Evolutionary conservation across 495 filamentous ascomycete genomes (phyloP).

Genomic region (Neurospora sp.): DNA sequence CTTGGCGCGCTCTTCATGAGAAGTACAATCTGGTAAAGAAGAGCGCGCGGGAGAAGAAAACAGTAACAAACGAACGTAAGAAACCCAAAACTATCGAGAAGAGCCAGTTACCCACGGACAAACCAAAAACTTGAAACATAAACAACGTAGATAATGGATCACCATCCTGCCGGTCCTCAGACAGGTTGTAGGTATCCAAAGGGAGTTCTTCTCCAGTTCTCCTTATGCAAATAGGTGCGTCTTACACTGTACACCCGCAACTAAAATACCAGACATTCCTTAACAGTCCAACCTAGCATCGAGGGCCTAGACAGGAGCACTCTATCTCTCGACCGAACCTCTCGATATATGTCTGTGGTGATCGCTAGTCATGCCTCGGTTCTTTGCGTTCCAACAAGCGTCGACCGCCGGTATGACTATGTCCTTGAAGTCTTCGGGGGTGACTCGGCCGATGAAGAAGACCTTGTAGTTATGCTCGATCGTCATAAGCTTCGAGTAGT

Average conservation of each 20-base stretch:
- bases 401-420: constrained; percentile 32
- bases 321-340: neutral
- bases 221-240: neutral
- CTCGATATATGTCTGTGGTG: neutral
- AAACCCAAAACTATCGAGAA: neutral
- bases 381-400: constrained; percentile 35
- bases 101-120: neutral
- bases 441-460: constrained; percentile 34
- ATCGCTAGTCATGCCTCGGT: constrained; percentile 6
- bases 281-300: neutral
- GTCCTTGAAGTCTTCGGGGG: constrained; percentile 19
- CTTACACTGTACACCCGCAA: neutral
- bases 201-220: neutral
- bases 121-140: neutral
- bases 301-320: neutral
- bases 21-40: neutral
- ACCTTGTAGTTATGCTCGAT: constrained; percentile 41
- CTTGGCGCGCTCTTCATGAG: neutral
- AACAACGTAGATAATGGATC: neutral
- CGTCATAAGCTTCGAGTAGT: constrained; percentile 36
- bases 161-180: neutral
- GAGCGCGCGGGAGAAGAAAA: neutral
- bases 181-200: neutral
- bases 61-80: neutral
- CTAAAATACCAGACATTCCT: neutral